Evolutionary conservation across 2,329 filamentous ascomycete species (phyloP), one percentile per base, ranked within the genome.

Genomic region (Phaeosphaeria sp.): DNA sequence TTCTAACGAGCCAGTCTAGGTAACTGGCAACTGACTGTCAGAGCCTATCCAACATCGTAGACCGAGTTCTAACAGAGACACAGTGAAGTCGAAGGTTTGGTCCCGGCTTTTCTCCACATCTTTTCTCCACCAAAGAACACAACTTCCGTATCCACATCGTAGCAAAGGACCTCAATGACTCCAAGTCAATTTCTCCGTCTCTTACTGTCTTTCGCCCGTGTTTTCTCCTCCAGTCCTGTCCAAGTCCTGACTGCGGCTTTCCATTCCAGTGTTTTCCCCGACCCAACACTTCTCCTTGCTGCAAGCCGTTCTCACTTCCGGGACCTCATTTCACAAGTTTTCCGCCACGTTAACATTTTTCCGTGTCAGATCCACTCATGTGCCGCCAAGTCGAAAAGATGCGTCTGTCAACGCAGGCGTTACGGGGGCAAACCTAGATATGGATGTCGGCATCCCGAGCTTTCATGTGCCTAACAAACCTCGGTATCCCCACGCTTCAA

Each of bases 151-250:
- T 3, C 30, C 30, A 36, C 11, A 30, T 30, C 11, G 25, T 6
- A 30, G 11, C 11, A 30, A 13, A 13, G 5, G 30, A 13, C 11
- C 6, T 13, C 3, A 13, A 36, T 36, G 11, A 13, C 18, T 36
- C 11, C 20, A 25, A 25, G 39, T 22, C 30, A 18, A 52, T 18
- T 30, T 36, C 21, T 33, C 25, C 49, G 30, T 30, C 49, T 52
- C 49, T 52, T 52, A 8, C 49, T 45, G 18, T 52, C 49, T 52
- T 44, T 33, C 49, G 49, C 49, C 49, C 42, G 24, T 52, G 17
- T 2, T 18, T 25, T 18, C 2, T 48, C 21, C 24, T 33, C 45
- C 24, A 18, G 25, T 48, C 42, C 30, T 51, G 9, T 9, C 33
- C 49, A 18, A 20, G 24, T 36, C 22, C 17, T 9, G 18, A 20